Evolutionary conservation across 495 filamentous ascomycete genomes (phyloP).

Genomic region (Hyaloscypha variabilis): DNA sequence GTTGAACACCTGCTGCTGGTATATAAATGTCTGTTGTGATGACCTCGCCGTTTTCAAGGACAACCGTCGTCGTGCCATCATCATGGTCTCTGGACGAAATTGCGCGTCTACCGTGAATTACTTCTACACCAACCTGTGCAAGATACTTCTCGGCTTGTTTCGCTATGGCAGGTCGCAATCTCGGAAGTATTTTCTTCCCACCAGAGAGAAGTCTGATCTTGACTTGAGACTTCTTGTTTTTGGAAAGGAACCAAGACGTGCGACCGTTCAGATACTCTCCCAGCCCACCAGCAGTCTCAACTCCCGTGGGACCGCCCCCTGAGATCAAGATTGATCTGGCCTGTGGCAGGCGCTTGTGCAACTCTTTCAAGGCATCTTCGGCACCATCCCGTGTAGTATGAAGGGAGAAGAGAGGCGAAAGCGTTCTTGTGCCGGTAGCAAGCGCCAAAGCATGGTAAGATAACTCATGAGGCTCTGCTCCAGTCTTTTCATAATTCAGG

Average conservation of each 20-base stretch:
- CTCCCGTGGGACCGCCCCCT: constrained; percentile 67
- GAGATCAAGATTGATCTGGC: constrained; percentile 60
- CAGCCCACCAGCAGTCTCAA: constrained; percentile 62
- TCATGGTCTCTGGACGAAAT: neutral
- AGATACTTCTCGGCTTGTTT: constrained; percentile 35
- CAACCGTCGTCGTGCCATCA: constrained; percentile 3
- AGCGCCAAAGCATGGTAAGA: constrained; percentile 41
- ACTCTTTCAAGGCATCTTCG: constrained; percentile 7
- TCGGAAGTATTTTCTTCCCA: constrained; percentile 32
- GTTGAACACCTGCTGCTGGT: constrained; percentile 47
- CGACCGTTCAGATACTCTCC: constrained; percentile 22
- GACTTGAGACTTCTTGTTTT: constrained; percentile 20
- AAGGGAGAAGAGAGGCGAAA: constrained; percentile 9
- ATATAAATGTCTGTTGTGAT: constrained; percentile 52
- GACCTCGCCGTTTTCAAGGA: constrained; percentile 27
- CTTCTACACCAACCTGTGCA: constrained; percentile 38
- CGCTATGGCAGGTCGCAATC: constrained; percentile 19
- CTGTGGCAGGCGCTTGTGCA: constrained; percentile 39
- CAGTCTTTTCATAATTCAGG: constrained; percentile 36
- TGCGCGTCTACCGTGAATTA: constrained; percentile 29
- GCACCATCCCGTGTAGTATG: neutral
- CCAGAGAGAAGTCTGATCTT: constrained; percentile 41
- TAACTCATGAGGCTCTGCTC: no score
- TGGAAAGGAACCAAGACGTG: neutral
- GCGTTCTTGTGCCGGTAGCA: constrained; percentile 47